phyloP scores from a whole-genome alignment of 1,139 yeast species.

The Kodamaea suecica region DNA sequence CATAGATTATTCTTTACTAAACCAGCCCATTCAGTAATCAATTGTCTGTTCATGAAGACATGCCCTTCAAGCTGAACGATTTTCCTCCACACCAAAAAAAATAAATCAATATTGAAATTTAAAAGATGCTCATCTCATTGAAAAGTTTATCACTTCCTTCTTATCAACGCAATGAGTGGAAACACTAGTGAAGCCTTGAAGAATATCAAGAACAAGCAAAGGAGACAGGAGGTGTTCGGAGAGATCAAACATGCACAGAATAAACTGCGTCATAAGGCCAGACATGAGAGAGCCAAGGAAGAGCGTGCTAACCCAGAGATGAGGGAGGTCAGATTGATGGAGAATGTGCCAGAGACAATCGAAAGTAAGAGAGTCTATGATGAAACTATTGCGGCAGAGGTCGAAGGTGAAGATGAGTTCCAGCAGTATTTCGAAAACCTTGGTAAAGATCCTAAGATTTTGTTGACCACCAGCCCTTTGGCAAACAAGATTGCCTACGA shows the following conservation, averaged over 20 bases:
- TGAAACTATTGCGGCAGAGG: conserved; percentile 72
- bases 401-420: conserved; percentile 85
- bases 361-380: conserved; percentile 87
- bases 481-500: conserved; percentile 88
- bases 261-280: conserved; percentile 70
- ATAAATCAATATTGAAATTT: neutral
- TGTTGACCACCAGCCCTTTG: conserved; percentile 81
- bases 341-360: conserved; percentile 82
- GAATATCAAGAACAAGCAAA: conserved; percentile 67
- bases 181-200: conserved; percentile 36
- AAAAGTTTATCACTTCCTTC: conserved; percentile 1
- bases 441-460: conserved; percentile 66
- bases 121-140: conserved; percentile 9
- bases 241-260: conserved; percentile 71
- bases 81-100: conserved; percentile 1
- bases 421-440: conserved; percentile 57
- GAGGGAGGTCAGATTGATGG: conserved; percentile 72
- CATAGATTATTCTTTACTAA: conserved; percentile 17
- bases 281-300: conserved; percentile 77
- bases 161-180: conserved; percentile 11
- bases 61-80: no score
- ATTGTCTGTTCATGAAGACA: neutral
- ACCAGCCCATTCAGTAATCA: conserved; percentile 18
- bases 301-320: conserved; percentile 80
- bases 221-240: conserved; percentile 76